Evolutionary conservation across 2,329 filamentous ascomycete species (phyloP).

Genomic region (Beauveria sp.): DNA sequence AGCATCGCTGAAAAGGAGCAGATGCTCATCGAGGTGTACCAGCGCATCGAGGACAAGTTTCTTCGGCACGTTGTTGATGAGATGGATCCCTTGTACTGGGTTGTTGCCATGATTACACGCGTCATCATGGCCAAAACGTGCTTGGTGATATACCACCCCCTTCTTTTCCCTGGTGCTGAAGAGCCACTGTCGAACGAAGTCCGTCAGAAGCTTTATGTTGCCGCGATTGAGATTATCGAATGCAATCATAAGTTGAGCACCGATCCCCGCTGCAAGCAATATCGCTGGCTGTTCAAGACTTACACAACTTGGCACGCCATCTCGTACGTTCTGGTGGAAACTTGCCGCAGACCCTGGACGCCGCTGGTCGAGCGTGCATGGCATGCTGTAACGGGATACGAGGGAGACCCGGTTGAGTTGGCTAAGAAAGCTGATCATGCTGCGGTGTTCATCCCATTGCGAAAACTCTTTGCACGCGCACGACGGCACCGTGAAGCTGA

Average conservation of each 20-base stretch:
- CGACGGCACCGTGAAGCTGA: slow-evolving; percentile 44
- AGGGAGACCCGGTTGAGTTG: slow-evolving; percentile 33
- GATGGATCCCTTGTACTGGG: slow-evolving; percentile 54
- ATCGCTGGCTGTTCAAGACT: slow-evolving; percentile 42
- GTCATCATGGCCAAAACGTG: slow-evolving; percentile 73
- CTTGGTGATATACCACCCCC: slow-evolving; percentile 68
- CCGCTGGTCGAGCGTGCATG: slow-evolving; percentile 43
- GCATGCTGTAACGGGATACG: slow-evolving; percentile 35
- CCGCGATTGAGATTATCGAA: slow-evolving; percentile 68
- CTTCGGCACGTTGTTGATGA: slow-evolving; percentile 43
- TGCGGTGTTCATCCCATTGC: slow-evolving; percentile 46
- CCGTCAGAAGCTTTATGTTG: slow-evolving; percentile 62
- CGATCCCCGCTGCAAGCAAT: slow-evolving; percentile 41
- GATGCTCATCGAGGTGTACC: slow-evolving; percentile 46
- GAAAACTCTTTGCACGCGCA: slow-evolving; percentile 46
- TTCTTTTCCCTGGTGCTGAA: slow-evolving; percentile 53
- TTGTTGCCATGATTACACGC: slow-evolving; percentile 58
- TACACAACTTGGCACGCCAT: slow-evolving; percentile 46
- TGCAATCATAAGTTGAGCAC: slow-evolving; percentile 57
- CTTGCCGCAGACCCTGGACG: slow-evolving; percentile 40
- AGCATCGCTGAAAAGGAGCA: slow-evolving; percentile 30
- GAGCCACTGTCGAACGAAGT: slow-evolving; percentile 51
- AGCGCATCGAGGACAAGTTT: slow-evolving; percentile 47
- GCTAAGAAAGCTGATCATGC: slow-evolving; percentile 38
- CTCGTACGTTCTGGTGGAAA: slow-evolving; percentile 41